Evolutionary conservation across 1,284 basidiomycete species (phyloP).

Genomic region (Erythrobasidium hasegawianum): DNA sequence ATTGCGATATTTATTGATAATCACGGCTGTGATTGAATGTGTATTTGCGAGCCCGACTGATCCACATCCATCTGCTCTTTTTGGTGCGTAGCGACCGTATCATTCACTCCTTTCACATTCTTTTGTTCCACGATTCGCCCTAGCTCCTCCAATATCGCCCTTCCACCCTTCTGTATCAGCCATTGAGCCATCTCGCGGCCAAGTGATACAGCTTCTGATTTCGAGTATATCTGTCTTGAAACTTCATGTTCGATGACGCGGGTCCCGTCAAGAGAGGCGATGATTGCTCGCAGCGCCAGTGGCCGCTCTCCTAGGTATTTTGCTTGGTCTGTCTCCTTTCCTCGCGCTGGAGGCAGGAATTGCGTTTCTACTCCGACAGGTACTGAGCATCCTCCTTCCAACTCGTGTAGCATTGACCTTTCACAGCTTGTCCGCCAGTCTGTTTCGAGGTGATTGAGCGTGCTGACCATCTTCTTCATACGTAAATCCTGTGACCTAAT

Average conservation of each 20-base stretch:
- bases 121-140: conserved; percentile 60
- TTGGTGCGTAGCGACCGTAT: conserved; percentile 5
- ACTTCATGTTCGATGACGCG: conserved; percentile 66
- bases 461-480: conserved; percentile 61
- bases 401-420: conserved; percentile 73
- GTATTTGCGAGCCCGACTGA: background rate
- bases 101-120: conserved; percentile 48
- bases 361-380: conserved; percentile 80
- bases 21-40: background rate
- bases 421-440: conserved; percentile 71
- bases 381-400: conserved; percentile 96
- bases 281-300: conserved; percentile 34
- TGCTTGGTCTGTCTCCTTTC: conserved; percentile 34
- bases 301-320: conserved; percentile 3
- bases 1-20: too few relatives aligned
- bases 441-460: conserved; percentile 59
- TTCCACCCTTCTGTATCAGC: conserved; percentile 66
- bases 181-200: conserved; percentile 64
- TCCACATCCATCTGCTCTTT: conserved; percentile 9
- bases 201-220: conserved; percentile 63
- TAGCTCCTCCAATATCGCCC: conserved; percentile 73
- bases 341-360: conserved; percentile 36
- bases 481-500: conserved; percentile 67
- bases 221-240: conserved; percentile 56
- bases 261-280: conserved; percentile 70